phyloP scores from a whole-genome alignment of 495 filamentous ascomycete species.

The Trichoderma asperelloides region DNA sequence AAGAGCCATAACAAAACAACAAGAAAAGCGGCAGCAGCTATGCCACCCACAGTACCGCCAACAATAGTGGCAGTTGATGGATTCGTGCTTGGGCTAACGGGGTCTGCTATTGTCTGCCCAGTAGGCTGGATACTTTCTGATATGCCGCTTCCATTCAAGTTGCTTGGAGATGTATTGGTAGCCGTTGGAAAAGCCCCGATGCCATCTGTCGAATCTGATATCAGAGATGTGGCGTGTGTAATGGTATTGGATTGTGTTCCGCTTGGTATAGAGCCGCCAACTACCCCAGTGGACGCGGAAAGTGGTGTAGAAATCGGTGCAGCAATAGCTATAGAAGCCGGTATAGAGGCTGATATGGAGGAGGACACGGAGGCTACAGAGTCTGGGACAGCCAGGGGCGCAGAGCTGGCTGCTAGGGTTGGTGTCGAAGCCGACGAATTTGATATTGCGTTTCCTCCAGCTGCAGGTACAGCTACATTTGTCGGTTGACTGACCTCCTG shows the following conservation, averaged over 20 bases:
- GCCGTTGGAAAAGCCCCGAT: neutral
- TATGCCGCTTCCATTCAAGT: neutral
- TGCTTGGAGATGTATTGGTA: neutral
- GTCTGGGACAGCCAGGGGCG: neutral
- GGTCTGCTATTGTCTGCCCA: neutral
- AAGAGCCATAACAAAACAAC: constrained; percentile 31
- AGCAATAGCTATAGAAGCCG: neutral
- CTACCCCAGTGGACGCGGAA: neutral
- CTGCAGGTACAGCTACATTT: neutral
- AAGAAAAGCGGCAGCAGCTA: constrained; percentile 15
- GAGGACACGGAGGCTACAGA: neutral
- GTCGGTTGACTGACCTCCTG: neutral
- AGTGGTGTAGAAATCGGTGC: neutral
- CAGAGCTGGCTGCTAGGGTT: neutral
- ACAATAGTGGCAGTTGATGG: neutral
- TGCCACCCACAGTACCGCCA: constrained; percentile 34
- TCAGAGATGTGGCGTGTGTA: neutral
- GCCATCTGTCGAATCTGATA: neutral
- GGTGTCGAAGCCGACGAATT: neutral
- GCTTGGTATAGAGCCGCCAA: neutral
- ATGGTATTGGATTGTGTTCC: neutral
- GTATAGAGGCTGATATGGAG: neutral
- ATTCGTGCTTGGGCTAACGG: neutral
- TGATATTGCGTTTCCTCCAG: neutral
- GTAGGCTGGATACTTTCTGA: neutral